Base-by-base conservation (phyloP, 257 asterid species). In the Solanum neorickii region DNA sequence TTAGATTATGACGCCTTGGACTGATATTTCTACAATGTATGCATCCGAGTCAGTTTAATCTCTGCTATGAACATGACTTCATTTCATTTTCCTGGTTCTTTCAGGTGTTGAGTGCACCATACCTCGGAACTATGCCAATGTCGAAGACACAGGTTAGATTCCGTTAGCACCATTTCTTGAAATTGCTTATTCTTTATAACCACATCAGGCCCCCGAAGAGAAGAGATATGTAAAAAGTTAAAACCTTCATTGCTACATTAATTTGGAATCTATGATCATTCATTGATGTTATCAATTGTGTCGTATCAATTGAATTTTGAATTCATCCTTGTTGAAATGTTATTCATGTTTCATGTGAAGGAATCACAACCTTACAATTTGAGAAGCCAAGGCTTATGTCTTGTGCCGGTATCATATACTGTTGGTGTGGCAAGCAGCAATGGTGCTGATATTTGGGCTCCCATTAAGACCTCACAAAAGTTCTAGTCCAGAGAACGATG, bases 391-490 rank as follows among this genome's bases (percentile, higher is more conserved):
- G 99, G 99, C 85, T 90, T 96, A 31, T 95, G 98, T 77, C 91
- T 96, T 12, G 94, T 95, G 85, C 99, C 99, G 1, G 78, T 93
- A 86, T 91, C 95, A 1, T 93, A 88, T 56, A 93, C 98, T 0
- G 42, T 29, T 23, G 98, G 98, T 69, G 95, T 94, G 44, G 95
- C 89, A 4, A 90, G 93, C 88, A 93, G 98, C 92, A 96, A 96
- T 59, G 99, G 99, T 56, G 99, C 99, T 0, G 98, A 96, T 91
- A 96, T 96, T 44, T 96, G 99, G 99, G 98, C 98, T 15, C 99
- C 99, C 21, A 92, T 92, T 39, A 94, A 94, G 87, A 91, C 93
- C 84, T 75, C 90, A 83, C 92, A 73, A 62, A 41, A 90, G 78
- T 82, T 88, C 86, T 31, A 91, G 77, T 88, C 87, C 27, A 91